phyloP scores from a whole-genome alignment of 192 early-diverging fungal species.

The Bifiguratus adelaidae region DNA sequence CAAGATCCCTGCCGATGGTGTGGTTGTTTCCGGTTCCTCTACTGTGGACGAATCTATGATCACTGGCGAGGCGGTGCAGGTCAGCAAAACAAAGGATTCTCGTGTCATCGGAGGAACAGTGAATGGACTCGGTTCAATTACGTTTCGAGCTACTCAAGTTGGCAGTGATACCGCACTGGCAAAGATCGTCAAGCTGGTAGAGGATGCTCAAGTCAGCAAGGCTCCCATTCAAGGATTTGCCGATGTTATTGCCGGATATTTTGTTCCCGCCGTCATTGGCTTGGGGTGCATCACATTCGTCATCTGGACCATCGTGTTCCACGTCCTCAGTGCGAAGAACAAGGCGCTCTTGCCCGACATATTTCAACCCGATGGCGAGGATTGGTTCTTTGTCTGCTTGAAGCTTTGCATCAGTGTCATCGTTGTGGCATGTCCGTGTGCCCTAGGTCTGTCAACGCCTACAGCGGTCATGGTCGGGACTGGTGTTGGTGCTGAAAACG shows the following conservation, averaged over 20 bases:
- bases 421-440: slow-evolving; percentile 96
- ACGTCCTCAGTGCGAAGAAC: slow-evolving; percentile 12
- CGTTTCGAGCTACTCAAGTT: slow-evolving; percentile 75
- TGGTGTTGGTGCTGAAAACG: slow-evolving; percentile 88
- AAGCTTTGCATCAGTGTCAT: slow-evolving; percentile 90
- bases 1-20: slow-evolving; percentile 86
- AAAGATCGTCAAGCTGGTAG: slow-evolving; percentile 89
- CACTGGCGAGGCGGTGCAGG: slow-evolving; percentile 83
- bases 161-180: slow-evolving; percentile 83
- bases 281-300: slow-evolving; percentile 64
- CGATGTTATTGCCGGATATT: slow-evolving; percentile 79
- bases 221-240: slow-evolving; percentile 94
- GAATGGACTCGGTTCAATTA: slow-evolving; percentile 80
- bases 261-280: slow-evolving; percentile 80
- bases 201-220: slow-evolving; percentile 88
- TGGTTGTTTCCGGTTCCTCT: slow-evolving; percentile 59
- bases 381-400: slow-evolving; percentile 71
- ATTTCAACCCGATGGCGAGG: slow-evolving; percentile 28
- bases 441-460: slow-evolving; percentile 89
- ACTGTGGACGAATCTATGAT: slow-evolving; percentile 93
- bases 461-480: slow-evolving; percentile 99
- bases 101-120: slow-evolving; percentile 90
- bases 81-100: slow-evolving; percentile 53
- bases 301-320: slow-evolving; percentile 60
- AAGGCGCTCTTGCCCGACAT: slow-evolving; percentile 18